Percentiles rank a stretch among this genome's conserved stretches.
Conservation (phyloP, 768 basidiomycete species). For the Candolleomyces aberdarensis region DNA sequence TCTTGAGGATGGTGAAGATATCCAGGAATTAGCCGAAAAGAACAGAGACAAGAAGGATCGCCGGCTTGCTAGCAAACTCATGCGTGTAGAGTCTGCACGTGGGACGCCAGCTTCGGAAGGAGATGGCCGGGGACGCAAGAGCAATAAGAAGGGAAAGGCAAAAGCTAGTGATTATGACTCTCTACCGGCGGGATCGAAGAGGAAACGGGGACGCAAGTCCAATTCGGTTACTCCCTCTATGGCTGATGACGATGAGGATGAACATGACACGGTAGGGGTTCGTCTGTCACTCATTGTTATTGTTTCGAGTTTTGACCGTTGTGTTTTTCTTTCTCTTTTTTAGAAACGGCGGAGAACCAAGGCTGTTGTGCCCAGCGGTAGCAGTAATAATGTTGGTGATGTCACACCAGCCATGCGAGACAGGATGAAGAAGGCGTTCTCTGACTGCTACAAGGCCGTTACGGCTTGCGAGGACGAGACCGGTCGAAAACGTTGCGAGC, state of each 20-base stretch:
- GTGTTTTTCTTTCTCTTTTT: conserved; percentile 1
- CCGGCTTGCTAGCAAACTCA: conserved; percentile 54
- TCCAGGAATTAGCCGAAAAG: conserved; percentile 69
- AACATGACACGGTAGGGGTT: conserved; percentile 58
- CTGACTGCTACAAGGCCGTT: conserved; percentile 73
- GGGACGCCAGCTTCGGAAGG: conserved; percentile 64
- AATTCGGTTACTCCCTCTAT: conserved; percentile 76
- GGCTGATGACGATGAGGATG: conserved; percentile 74
- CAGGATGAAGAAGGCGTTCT: conserved; percentile 81
- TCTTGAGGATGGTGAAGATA: conserved; percentile 77
- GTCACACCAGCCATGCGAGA: conserved; percentile 58
- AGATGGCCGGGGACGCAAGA: conserved; percentile 58
- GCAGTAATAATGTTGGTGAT: conserved; percentile 34
- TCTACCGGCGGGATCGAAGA: conserved; percentile 53
- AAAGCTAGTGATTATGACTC: conserved; percentile 57
- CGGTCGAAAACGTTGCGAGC: conserved; percentile 78
- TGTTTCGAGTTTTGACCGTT: neutral
- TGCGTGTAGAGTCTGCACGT: conserved; percentile 63
- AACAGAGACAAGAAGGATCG: conserved; percentile 63
- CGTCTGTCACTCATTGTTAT: neutral
- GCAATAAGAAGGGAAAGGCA: conserved; percentile 65
- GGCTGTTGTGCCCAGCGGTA: conserved; percentile 20
- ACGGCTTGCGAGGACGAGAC: conserved; percentile 65
- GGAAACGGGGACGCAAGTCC: conserved; percentile 73
- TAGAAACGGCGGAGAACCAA: conserved; percentile 89